A percentile compares a stretch with the other conserved stretches of the same genome.
phyloP scores from a whole-genome alignment of 768 basidiomycete genomes.

The Tylopilus subfusipes region DNA sequence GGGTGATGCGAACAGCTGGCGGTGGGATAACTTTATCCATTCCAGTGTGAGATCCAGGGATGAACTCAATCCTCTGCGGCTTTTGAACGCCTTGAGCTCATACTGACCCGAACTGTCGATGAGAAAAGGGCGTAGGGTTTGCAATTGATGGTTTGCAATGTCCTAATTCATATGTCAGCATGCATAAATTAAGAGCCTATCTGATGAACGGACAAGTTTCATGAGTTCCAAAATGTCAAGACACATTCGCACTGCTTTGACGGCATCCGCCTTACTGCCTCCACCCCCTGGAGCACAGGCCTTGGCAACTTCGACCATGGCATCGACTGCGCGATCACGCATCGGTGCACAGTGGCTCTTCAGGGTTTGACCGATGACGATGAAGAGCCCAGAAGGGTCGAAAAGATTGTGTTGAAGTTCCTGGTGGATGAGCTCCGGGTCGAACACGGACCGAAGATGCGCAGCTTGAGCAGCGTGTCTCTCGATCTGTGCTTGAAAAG shows the following conservation, averaged over 20 bases:
- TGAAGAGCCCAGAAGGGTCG: constrained; percentile 75
- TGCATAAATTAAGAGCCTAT: constrained; percentile 8
- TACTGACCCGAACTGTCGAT: constrained; percentile 75
- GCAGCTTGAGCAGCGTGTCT: constrained; percentile 62
- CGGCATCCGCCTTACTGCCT: constrained; percentile 59
- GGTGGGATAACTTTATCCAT: constrained; percentile 61
- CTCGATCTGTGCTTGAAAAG: constrained; percentile 56
- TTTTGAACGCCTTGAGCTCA: constrained; percentile 75
- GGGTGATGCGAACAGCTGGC: constrained; percentile 39
- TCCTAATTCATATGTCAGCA: constrained; percentile 52
- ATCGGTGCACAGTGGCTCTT: constrained; percentile 94
- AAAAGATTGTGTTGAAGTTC: constrained; percentile 75
- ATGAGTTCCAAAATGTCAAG: constrained; percentile 91
- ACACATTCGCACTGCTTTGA: constrained; percentile 75
- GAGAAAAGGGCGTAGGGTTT: constrained; percentile 88
- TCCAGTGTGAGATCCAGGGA: constrained; percentile 55
- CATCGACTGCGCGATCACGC: constrained; percentile 79
- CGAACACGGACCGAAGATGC: constrained; percentile 71
- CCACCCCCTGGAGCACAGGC: constrained; percentile 51
- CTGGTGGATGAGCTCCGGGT: constrained; percentile 77
- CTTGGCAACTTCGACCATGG: constrained; percentile 72
- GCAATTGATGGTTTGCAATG: constrained; percentile 94
- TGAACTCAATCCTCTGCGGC: constrained; percentile 43
- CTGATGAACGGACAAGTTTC: constrained; percentile 72
- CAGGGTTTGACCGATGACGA: constrained; percentile 73